Base-by-base conservation (phyloP, 352 stramenopile genomes). In the Discostella stelligera region DNA sequence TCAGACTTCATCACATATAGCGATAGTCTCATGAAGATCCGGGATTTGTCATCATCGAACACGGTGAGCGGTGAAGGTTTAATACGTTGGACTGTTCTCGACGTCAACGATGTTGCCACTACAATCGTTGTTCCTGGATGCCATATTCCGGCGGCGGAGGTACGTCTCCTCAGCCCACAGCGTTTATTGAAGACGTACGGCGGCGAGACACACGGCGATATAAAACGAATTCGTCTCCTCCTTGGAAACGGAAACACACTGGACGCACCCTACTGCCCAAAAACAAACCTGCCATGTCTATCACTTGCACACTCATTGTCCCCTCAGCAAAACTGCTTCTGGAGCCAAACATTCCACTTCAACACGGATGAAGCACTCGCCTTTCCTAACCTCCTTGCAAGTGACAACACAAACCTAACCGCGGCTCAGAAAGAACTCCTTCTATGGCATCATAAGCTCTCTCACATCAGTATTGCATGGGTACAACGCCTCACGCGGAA, bases 331-430 rank as follows among this genome's bases (percentile, higher is more conserved):
- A 32, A 18, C 30, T 58, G 20, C 30, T 58, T 58, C n/a, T 58
- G 50, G 49, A 41, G 39, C n/a, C 44, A 14, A 11, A 25, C 60
- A 0, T 68, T 68, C 44, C 18, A 54, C 16, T 44, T 58, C 23
- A 9, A 20, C 46, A 23, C 23, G 13, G 8, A 59, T 50, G 62
- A 69, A 13, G 48, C 39, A 14, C 18, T 30, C 52, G 48, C 48
- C 16, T 69, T 39, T 27, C 16, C 62, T 18, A n/a, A 16, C 25
- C 4, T 23, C 2, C n/a, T n/a, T 10, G 18, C 27, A 32, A 18
- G n/a, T 23, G 37, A 18, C 18, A 89, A 89, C 60, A 14, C 16
- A 0, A 89, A 87, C 48, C 55, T 89, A 0, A 68, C 48, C 48
- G 0, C 18, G 20, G 27, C 67, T 44, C 53, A 84, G 52, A 82